These are phyloP conservation scores for Barnettozyma vustinii DNA, from an alignment of 805 yeast species.

Conservation along the genomic window DNA sequence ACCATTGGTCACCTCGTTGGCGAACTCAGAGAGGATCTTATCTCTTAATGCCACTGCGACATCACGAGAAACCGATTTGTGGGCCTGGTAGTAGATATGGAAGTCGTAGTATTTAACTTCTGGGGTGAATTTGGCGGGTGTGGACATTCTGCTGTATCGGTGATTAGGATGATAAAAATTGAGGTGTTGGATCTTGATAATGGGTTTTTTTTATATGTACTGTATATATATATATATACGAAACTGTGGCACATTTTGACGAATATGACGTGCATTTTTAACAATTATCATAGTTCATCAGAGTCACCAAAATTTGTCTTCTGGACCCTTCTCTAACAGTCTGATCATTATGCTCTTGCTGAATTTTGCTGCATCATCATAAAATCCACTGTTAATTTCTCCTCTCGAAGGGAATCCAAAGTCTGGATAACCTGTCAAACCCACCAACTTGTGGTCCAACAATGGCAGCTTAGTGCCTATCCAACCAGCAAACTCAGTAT, in stretches of 20 bases:
- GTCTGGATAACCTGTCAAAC: conserved; percentile 8
- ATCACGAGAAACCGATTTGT: conserved; percentile 27
- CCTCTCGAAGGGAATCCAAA: conserved; percentile 12
- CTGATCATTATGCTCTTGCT: conserved; percentile 12
- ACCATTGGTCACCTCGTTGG: conserved; percentile 30
- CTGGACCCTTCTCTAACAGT: conserved; percentile 8
- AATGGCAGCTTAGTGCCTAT: conserved; percentile 36
- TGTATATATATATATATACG: background rate
- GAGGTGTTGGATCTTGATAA: too few relatives aligned
- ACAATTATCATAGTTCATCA: too few relatives aligned
- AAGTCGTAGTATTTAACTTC: conserved; percentile 38
- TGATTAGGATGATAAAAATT: too few relatives aligned
- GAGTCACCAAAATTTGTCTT: conserved; percentile 5
- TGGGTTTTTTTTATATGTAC: too few relatives aligned
- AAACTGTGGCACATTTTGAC: conserved; percentile 2
- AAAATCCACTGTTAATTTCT: conserved; percentile 9
- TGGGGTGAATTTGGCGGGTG: background rate
- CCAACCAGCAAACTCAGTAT: conserved; percentile 48
- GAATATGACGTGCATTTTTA: too few relatives aligned
- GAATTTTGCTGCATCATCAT: conserved; percentile 8
- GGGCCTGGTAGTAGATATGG: conserved; percentile 44
- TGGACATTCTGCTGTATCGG: too few relatives aligned
- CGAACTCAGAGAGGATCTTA: conserved; percentile 34
- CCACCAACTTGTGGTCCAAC: conserved; percentile 7
- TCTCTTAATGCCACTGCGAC: conserved; percentile 36